Conservation (phyloP, 2,329 filamentous ascomycete genomes). For the Trichoderma sp. region DNA sequence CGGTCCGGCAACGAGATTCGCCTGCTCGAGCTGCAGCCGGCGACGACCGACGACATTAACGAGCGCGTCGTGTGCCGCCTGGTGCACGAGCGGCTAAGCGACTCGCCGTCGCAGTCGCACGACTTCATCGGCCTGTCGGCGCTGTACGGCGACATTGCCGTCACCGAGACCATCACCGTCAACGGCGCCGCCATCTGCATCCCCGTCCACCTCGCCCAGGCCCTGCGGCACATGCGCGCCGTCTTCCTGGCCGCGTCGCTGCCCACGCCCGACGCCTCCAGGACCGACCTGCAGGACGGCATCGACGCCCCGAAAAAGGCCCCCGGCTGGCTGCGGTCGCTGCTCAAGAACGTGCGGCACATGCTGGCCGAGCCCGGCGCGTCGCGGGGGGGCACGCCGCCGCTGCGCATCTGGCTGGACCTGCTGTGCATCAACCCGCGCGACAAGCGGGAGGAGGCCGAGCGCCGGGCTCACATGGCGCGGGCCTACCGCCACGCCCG, state of each 20-base stretch:
- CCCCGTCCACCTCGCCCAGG: slow-evolving; percentile 37
- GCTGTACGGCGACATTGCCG: slow-evolving; percentile 37
- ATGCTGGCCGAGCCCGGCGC: slow-evolving; percentile 24
- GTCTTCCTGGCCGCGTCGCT: slow-evolving; percentile 38
- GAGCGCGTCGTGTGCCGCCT: slow-evolving; percentile 42
- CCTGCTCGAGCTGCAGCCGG: slow-evolving; percentile 40
- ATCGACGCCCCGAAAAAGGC: slow-evolving; percentile 28
- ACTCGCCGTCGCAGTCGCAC: slow-evolving; percentile 20
- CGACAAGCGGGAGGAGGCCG: slow-evolving; percentile 37
- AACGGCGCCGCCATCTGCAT: slow-evolving; percentile 36
- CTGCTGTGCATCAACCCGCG: slow-evolving; percentile 38
- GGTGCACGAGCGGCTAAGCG: slow-evolving; percentile 36
- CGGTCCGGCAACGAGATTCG: slow-evolving; percentile 38
- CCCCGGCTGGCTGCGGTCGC: slow-evolving; percentile 31
- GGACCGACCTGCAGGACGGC: slow-evolving; percentile 11
- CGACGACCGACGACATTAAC: slow-evolving; percentile 33
- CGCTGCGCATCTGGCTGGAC: slow-evolving; percentile 40
- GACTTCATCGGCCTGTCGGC: slow-evolving; percentile 40
- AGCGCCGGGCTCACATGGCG: slow-evolving; percentile 37
- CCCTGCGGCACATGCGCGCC: slow-evolving; percentile 39
- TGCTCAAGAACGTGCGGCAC: slow-evolving; percentile 30
- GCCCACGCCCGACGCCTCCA: slow-evolving; percentile 24
- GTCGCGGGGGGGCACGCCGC: slow-evolving; percentile 21
- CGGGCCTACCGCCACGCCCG: slow-evolving; percentile 38
- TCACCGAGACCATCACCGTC: slow-evolving; percentile 38